Base-by-base conservation (phyloP, 768 basidiomycete species). In the Boletales sp. region DNA sequence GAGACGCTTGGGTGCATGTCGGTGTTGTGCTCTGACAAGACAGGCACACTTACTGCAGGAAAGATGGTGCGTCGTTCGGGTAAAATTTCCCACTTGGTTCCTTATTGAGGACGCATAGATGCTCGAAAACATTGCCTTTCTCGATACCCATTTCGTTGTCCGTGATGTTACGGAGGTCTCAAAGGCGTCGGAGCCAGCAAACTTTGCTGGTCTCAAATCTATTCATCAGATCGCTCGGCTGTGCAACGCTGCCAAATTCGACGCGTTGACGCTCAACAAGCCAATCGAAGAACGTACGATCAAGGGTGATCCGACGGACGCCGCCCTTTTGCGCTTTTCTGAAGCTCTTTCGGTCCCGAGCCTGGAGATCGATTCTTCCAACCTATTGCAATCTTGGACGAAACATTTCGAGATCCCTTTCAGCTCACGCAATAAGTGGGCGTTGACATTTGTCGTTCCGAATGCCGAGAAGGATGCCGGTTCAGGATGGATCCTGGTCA, bases 181-280 rank as follows among this genome's bases (percentile, higher is more conserved):
- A 3, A 38, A 43, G 18, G 46, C 63, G 17, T 32, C 52, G 9
- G 47, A 53, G 8, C 50, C 58, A 0, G 17, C 27, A 6, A 39
- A 9, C 11, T 65, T 60, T 14, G 8, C 52, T 31, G 58, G 51
- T 15, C 58, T 65, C 21, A 56, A 48, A 37, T 44, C 45, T 31
- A 31, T 76, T 9, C 71, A 70, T 32, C 61, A 69, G 29, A 63
- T 80, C 15, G 66, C 75, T 19, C 74, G 75, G 7, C 64, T 84
- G 10, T 83, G 82, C 65, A 83, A 83, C 47, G 76, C 74, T 2
- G 81, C 82, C 1, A 68, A 69, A 17, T 82, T 82, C 30, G 75
- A 76, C 21, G 59, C 63, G 15, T 38, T 48, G n/a, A 55, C 63
- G 4, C 55, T 46, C 8, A n/a, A 46, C 32, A 52, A 48, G 24